phyloP scores from a whole-genome alignment of 352 stramenopile genomes.

The Pythium volutum region DNA sequence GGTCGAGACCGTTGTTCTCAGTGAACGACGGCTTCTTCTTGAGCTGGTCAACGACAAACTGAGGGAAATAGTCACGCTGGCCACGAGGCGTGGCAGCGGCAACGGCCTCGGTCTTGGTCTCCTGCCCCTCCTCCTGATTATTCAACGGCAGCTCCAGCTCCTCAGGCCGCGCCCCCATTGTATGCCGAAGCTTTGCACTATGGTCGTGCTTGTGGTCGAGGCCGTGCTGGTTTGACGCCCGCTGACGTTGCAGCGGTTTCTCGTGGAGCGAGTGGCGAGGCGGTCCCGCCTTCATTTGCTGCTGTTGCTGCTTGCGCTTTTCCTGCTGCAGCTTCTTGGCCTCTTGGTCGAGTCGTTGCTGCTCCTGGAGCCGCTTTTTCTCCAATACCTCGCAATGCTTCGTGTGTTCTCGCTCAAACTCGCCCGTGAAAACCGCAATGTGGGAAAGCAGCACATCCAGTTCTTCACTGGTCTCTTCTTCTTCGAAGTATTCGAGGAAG shows the following conservation, averaged over 20 bases:
- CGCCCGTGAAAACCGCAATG: constrained; percentile 70
- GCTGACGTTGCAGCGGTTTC: constrained; percentile 17
- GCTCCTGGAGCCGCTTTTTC: constrained; percentile 26
- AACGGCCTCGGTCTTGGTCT: background rate
- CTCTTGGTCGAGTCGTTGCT: constrained; percentile 23
- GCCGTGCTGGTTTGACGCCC: constrained; percentile 14
- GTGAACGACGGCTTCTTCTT: constrained; percentile 20
- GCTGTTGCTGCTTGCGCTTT: constrained; percentile 8
- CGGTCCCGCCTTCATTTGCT: background rate
- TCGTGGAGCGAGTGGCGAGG: constrained; percentile 20
- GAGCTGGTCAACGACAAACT: constrained; percentile 25
- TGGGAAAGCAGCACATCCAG: constrained; percentile 69
- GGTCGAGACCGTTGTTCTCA: constrained; percentile 2
- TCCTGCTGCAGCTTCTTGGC: constrained; percentile 15
- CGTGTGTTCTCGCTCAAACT: constrained; percentile 68
- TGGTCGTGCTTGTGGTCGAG: constrained; percentile 1
- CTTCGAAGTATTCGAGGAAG: constrained; percentile 83
- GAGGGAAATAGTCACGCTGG: constrained; percentile 21
- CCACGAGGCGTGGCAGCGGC: background rate
- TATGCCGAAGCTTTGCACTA: constrained; percentile 13
- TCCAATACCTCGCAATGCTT: constrained; percentile 55
- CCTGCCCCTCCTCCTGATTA: background rate
- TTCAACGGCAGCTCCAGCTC: background rate
- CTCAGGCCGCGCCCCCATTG: constrained; percentile 11
- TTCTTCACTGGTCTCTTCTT: constrained; percentile 76